Evolutionary conservation across 1,284 basidiomycete species (phyloP).

Genomic region (Dichomitus squalens): DNA sequence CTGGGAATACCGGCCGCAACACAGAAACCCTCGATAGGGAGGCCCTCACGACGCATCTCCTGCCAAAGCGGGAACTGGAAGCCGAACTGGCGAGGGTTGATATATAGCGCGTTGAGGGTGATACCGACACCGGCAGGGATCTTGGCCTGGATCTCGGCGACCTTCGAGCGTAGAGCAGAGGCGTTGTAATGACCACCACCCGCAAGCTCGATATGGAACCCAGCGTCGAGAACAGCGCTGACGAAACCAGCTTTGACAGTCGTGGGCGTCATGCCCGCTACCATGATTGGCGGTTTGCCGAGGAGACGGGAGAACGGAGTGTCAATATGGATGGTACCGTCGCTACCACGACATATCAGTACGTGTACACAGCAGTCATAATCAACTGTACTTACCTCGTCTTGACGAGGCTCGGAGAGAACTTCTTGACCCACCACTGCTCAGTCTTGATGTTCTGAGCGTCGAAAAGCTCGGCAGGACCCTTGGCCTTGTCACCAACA

Average conservation of each 20-base stretch:
- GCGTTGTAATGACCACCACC: constrained; percentile 98
- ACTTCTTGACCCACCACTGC: constrained; percentile 91
- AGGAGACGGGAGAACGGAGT: constrained; percentile 95
- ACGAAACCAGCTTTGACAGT: constrained; percentile 95
- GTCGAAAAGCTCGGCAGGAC: constrained; percentile 85
- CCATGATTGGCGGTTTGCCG: constrained; percentile 97
- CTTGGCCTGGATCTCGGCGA: constrained; percentile 84
- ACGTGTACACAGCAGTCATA: not conserved
- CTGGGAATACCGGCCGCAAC: constrained; percentile 97
- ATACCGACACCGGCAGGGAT: constrained; percentile 88
- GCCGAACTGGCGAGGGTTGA: constrained; percentile 96
- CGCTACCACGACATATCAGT: constrained; percentile 46
- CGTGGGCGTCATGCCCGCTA: constrained; percentile 97
- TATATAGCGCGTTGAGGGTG: constrained; percentile 95
- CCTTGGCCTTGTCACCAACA: constrained; percentile 84
- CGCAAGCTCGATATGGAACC: constrained; percentile 95
- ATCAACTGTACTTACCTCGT: constrained; percentile 64
- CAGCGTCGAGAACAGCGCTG: constrained; percentile 88
- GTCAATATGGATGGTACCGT: constrained; percentile 90
- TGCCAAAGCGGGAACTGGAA: constrained; percentile 99
- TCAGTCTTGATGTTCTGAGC: constrained; percentile 72
- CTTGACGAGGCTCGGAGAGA: constrained; percentile 83
- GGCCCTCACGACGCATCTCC: constrained; percentile 93
- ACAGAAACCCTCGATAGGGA: constrained; percentile 97
- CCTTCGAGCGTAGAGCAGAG: constrained; percentile 84